A percentile compares a stretch with the other conserved stretches of the same genome.
phyloP scores from a whole-genome alignment of 1,284 basidiomycete genomes.

The Tilletia horrida region DNA sequence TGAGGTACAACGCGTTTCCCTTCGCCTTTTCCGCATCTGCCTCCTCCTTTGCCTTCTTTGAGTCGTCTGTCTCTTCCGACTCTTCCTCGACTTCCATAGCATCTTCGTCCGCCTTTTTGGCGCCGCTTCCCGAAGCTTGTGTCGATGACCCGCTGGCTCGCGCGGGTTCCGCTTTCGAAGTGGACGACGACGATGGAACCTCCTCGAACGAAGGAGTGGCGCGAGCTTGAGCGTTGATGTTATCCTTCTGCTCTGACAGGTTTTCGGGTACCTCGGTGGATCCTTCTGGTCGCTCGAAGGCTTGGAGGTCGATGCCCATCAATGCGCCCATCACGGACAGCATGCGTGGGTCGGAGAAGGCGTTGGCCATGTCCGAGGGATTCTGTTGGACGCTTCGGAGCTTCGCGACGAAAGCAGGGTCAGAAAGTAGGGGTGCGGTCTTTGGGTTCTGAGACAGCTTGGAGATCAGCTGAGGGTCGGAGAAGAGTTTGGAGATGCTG shows the following conservation, averaged over 20 bases:
- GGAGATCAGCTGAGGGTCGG: constrained; percentile 74
- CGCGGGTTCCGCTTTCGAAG: not conserved
- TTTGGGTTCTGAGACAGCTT: constrained; percentile 84
- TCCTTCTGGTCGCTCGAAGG: constrained; percentile 78
- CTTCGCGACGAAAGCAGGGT: constrained; percentile 63
- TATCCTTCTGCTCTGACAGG: constrained; percentile 47
- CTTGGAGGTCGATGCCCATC: constrained; percentile 90
- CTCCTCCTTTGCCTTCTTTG: constrained; percentile 40
- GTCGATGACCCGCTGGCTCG: not conserved
- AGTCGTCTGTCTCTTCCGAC: constrained; percentile 26
- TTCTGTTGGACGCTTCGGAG: constrained; percentile 56
- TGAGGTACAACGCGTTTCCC: constrained; percentile 81
- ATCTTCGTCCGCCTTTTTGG: constrained; percentile 23
- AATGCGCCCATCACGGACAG: constrained; percentile 81
- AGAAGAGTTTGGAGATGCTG: constrained; percentile 75
- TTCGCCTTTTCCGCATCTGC: constrained; percentile 58
- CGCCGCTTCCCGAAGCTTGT: constrained; percentile 50
- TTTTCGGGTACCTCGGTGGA: constrained; percentile 74
- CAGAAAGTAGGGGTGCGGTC: constrained; percentile 75
- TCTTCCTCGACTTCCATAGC: constrained; percentile 36
- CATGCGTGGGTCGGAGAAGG: constrained; percentile 80
- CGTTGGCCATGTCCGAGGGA: constrained; percentile 44
- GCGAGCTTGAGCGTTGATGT: constrained; percentile 49
- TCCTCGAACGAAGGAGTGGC: constrained; percentile 18
- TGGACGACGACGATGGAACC: constrained; percentile 45